Evolutionary conservation across 768 basidiomycete genomes (phyloP).

Genomic region (Hysterangium stoloniferum): DNA sequence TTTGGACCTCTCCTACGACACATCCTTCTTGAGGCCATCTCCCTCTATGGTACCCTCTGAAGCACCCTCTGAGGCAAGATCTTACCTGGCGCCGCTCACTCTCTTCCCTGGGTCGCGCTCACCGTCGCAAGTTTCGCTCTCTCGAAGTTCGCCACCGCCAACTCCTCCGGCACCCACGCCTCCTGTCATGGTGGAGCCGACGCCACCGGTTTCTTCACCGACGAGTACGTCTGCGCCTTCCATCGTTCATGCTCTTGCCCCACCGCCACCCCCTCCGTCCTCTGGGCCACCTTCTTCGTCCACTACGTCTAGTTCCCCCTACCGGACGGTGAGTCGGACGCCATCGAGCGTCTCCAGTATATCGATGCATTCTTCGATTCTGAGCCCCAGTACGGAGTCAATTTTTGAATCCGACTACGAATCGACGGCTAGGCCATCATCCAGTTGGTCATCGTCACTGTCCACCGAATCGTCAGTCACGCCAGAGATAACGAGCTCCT

Average conservation of each 20-base stretch:
- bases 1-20: constrained; percentile 60
- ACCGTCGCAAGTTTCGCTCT: neutral
- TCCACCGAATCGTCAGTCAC: constrained; percentile 11
- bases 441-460: neutral
- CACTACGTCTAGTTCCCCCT: neutral
- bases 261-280: neutral
- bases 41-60: constrained; percentile 25
- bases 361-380: constrained; percentile 9
- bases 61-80: constrained; percentile 5
- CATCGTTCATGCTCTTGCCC: neutral
- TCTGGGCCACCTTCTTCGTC: neutral
- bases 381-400: constrained; percentile 7
- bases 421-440: neutral
- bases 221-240: neutral
- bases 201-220: constrained; percentile 8
- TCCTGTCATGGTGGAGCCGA: neutral
- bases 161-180: constrained; percentile 6
- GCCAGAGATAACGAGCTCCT: neutral
- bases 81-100: neutral
- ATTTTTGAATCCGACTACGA: neutral
- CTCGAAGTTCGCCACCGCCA: constrained; percentile 5
- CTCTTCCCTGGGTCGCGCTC: constrained; percentile 2
- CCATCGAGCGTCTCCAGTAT: constrained; percentile 10
- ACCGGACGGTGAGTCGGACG: neutral
- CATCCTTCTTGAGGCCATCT: constrained; percentile 64